Evolutionary conservation across 2,329 filamentous ascomycete genomes (phyloP).

Genomic region (Fusarium sp.): DNA sequence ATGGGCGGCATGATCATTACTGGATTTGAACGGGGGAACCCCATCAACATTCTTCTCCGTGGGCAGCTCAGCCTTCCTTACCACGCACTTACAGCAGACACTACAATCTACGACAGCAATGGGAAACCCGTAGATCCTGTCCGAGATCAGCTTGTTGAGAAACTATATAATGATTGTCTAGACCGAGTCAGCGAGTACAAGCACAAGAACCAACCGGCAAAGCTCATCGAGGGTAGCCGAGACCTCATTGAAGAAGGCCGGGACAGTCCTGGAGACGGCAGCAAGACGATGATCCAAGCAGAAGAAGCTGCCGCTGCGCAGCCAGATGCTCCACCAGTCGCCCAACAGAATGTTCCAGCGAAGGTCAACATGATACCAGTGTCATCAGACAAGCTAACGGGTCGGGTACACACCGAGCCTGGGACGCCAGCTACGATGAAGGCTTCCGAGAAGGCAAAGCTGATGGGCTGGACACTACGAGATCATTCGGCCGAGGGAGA

Average conservation of each 20-base stretch:
- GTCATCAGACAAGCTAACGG: constrained; percentile 73
- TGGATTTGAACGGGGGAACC: constrained; percentile 94
- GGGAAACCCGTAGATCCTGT: constrained; percentile 78
- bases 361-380: constrained; percentile 67
- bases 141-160: constrained; percentile 84
- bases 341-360: constrained; percentile 61
- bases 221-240: constrained; percentile 81
- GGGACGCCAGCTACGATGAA: constrained; percentile 73
- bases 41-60: constrained; percentile 87
- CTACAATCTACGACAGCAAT: constrained; percentile 87
- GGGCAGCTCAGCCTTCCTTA: constrained; percentile 89
- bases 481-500: constrained; percentile 67
- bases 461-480: constrained; percentile 83
- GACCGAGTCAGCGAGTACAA: constrained; percentile 92
- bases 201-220: constrained; percentile 72
- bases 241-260: constrained; percentile 82
- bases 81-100: constrained; percentile 78
- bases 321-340: constrained; percentile 61
- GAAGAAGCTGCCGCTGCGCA: constrained; percentile 74
- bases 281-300: constrained; percentile 71
- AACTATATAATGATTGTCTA: constrained; percentile 91
- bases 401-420: constrained; percentile 73
- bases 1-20: constrained; percentile 99
- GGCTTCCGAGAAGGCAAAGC: constrained; percentile 76
- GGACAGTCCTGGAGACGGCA: constrained; percentile 74